Evolutionary conservation across 1,139 yeast species (phyloP).

Genomic region (Debaryomyces nepalensis): DNA sequence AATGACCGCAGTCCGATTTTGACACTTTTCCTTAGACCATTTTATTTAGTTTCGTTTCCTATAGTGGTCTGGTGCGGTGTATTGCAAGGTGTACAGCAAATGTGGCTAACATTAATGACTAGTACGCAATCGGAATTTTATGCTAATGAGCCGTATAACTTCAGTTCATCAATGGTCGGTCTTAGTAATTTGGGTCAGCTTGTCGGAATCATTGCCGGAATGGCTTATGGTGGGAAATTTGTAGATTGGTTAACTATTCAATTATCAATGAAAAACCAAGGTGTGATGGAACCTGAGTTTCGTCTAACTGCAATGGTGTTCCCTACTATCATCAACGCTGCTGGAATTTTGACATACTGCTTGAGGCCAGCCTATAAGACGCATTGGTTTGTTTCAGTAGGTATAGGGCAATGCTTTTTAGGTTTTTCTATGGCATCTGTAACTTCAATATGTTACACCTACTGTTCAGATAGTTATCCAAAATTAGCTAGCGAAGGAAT

Average conservation of each 20-base stretch:
- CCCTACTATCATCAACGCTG: conserved; percentile 45
- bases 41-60: conserved; percentile 55
- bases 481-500: conserved; percentile 58
- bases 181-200: conserved; percentile 48
- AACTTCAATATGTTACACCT: conserved; percentile 60
- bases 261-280: conserved; percentile 41
- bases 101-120: conserved; percentile 53
- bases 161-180: conserved; percentile 40
- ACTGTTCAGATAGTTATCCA: conserved; percentile 62
- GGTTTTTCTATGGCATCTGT: conserved; percentile 63
- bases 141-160: conserved; percentile 41
- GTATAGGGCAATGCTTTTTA: conserved; percentile 55
- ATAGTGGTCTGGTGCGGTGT: conserved; percentile 65
- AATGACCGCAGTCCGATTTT: conserved; percentile 47
- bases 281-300: conserved; percentile 48
- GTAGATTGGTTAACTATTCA: conserved; percentile 45
- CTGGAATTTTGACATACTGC: conserved; percentile 44
- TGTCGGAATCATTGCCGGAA: conserved; percentile 45
- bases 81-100: conserved; percentile 65
- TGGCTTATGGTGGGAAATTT: conserved; percentile 47
- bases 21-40: conserved; percentile 44
- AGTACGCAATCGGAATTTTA: conserved; percentile 51
- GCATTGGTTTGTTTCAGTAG: conserved; percentile 57
- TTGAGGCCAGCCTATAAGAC: conserved; percentile 34
- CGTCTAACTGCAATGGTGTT: conserved; percentile 43